These are phyloP conservation scores for Scleroderma citrinum DNA, from an alignment of 768 basidiomycete species.

Conservation along the genomic window DNA sequence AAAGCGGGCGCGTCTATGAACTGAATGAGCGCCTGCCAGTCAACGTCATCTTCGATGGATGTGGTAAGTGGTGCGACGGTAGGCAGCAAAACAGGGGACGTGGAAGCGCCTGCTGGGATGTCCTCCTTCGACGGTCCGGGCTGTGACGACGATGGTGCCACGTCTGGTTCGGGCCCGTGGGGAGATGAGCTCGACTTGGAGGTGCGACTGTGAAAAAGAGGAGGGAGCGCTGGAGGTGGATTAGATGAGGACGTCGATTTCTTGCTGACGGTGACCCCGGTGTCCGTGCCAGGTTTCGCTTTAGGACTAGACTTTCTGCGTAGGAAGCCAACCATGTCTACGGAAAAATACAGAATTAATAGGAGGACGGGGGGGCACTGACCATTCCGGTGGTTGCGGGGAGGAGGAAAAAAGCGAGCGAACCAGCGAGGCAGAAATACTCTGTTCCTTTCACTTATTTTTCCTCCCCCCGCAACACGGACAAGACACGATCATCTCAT, in stretches of 20 bases:
- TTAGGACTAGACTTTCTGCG: neutral
- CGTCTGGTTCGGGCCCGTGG: neutral
- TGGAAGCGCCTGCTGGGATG: neutral
- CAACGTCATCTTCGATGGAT: neutral
- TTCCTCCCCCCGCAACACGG: neutral
- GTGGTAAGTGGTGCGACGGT: neutral
- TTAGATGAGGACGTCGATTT: neutral
- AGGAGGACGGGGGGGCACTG: neutral
- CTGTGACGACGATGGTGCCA: neutral
- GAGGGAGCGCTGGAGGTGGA: neutral
- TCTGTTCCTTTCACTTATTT: neutral
- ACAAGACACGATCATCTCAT: slow-evolving; percentile 1
- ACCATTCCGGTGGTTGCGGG: neutral
- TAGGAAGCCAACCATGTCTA: neutral
- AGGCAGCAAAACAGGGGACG: neutral
- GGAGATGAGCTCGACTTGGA: neutral
- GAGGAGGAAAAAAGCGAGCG: neutral
- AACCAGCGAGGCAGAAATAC: neutral
- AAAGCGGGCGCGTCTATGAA: neutral
- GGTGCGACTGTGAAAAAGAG: neutral
- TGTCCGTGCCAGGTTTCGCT: neutral
- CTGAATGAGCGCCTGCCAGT: neutral
- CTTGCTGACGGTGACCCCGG: neutral
- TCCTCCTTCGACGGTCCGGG: neutral
- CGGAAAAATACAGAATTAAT: neutral